Evolutionary conservation across 2,329 filamentous ascomycete species (phyloP).

Genomic region (Exutisphaerella laricina): DNA sequence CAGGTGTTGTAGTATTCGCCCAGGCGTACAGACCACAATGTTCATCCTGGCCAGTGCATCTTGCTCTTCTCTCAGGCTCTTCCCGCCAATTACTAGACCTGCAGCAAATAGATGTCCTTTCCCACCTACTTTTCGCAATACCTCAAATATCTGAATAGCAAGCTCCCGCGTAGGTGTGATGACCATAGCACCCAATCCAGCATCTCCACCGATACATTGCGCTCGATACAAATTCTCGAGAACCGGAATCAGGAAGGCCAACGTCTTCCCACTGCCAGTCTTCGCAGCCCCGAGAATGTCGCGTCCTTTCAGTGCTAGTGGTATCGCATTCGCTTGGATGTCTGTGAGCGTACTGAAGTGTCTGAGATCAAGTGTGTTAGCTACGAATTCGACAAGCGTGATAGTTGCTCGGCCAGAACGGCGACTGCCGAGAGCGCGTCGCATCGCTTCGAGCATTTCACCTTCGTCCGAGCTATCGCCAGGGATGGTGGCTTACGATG

Average conservation of each 20-base stretch:
- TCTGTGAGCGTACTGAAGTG: slow-evolving; percentile 90
- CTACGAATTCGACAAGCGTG: too few species aligned
- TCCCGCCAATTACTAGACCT: slow-evolving; percentile 88
- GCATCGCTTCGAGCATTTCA: too few species aligned
- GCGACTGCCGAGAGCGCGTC: too few species aligned
- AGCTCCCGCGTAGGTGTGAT: slow-evolving; percentile 92
- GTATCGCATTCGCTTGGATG: slow-evolving; percentile 85
- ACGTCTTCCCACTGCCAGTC: slow-evolving; percentile 90
- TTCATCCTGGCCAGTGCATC: slow-evolving; percentile 88
- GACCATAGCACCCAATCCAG: slow-evolving; percentile 81
- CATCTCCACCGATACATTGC: slow-evolving; percentile 82
- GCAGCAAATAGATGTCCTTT: slow-evolving; percentile 83
- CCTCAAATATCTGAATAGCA: slow-evolving; percentile 94
- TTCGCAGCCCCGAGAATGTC: slow-evolving; percentile 94
- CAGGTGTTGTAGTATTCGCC: slow-evolving; percentile 89
- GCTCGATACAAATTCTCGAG: slow-evolving; percentile 86
- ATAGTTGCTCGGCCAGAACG: too few species aligned
- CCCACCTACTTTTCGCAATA: slow-evolving; percentile 81
- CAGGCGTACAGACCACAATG: slow-evolving; percentile 91
- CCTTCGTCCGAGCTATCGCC: too few species aligned
- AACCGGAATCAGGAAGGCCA: slow-evolving; percentile 86
- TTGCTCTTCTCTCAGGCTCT: slow-evolving; percentile 80
- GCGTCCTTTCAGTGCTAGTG: slow-evolving; percentile 72
- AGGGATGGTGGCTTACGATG: too few species aligned
- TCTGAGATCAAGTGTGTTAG: too few species aligned